Evolutionary conservation across 1,284 basidiomycete genomes (phyloP).

Genomic region (Rhodofomes roseus): DNA sequence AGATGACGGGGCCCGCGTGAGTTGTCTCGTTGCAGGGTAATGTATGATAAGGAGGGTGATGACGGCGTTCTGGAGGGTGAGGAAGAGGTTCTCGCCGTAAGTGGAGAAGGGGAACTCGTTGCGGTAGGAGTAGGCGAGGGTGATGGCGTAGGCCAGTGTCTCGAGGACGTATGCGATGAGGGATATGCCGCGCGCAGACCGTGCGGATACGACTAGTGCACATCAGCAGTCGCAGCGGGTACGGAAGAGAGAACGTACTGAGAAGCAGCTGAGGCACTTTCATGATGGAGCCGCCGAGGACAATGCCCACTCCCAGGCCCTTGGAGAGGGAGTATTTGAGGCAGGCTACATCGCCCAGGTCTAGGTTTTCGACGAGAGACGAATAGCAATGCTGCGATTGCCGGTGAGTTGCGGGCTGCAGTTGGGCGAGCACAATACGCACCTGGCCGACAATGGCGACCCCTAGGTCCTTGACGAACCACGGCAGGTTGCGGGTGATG

Average conservation of each 20-base stretch:
- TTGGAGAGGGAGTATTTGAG: conserved; percentile 92
- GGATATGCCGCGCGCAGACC: conserved; percentile 82
- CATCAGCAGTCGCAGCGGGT: not conserved
- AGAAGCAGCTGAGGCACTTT: conserved; percentile 88
- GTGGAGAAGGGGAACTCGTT: conserved; percentile 90
- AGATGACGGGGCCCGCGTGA: conserved; percentile 14
- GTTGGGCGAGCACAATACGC: conserved; percentile 13
- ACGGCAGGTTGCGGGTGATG: conserved; percentile 74
- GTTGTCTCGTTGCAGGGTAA: conserved; percentile 39
- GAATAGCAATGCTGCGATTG: conserved; percentile 80
- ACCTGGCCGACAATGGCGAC: conserved; percentile 82
- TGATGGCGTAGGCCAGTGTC: conserved; percentile 84
- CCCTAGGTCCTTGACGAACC: conserved; percentile 78
- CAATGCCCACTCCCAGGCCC: conserved; percentile 88
- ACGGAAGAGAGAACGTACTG: conserved; percentile 45
- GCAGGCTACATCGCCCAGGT: conserved; percentile 82
- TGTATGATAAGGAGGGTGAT: conserved; percentile 81
- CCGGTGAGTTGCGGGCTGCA: not conserved
- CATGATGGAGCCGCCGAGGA: conserved; percentile 91
- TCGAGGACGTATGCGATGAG: conserved; percentile 80
- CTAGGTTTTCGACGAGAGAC: conserved; percentile 84
- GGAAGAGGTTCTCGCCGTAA: conserved; percentile 91
- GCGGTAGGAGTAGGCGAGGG: conserved; percentile 80
- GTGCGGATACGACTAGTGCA: conserved; percentile 49
- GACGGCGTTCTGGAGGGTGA: conserved; percentile 79